phyloP scores from a whole-genome alignment of 2,329 filamentous ascomycete species.

The Phialocephala subalpina region DNA sequence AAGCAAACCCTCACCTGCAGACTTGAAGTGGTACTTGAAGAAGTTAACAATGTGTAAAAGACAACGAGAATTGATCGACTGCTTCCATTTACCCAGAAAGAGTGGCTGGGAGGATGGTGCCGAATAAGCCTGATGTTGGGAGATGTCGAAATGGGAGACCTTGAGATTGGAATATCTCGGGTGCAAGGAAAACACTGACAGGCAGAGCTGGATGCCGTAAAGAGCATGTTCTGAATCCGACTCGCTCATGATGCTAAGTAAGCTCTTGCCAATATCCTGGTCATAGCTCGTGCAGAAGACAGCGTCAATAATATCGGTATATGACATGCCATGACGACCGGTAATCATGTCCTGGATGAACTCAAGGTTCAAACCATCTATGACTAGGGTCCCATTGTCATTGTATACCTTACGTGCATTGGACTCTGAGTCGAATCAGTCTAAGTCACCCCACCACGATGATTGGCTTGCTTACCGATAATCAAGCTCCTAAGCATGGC shows the following conservation, averaged over 20 bases:
- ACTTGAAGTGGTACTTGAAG: conserved; percentile 58
- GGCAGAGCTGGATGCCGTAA: conserved; percentile 39
- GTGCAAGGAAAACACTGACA: conserved; percentile 37
- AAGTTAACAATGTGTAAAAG: conserved; percentile 58
- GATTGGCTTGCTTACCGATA: conserved; percentile 47
- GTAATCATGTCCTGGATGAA: conserved; percentile 34
- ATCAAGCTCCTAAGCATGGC: conserved; percentile 51
- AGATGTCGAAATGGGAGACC: conserved; percentile 49
- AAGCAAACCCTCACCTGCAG: conserved; percentile 48
- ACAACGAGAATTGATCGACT: conserved; percentile 54
- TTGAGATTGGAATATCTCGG: conserved; percentile 38
- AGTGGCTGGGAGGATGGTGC: conserved; percentile 46
- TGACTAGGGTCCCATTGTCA: conserved; percentile 42
- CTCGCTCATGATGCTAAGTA: conserved; percentile 19
- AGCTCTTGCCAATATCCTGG: conserved; percentile 7
- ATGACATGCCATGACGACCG: conserved; percentile 16
- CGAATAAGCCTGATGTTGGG: conserved; percentile 54
- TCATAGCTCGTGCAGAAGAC: conserved; percentile 33
- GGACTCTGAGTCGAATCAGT: conserved; percentile 35
- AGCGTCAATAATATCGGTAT: conserved; percentile 39
- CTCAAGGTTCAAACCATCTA: conserved; percentile 40
- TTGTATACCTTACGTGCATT: conserved; percentile 27
- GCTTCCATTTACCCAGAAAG: conserved; percentile 48
- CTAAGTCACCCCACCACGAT: not conserved
- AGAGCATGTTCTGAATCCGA: not conserved